Percentiles rank a stretch among this genome's conserved stretches.
Evolutionary conservation across 1,284 basidiomycete species (phyloP).

Genomic region (Cryptococcus sp.): DNA sequence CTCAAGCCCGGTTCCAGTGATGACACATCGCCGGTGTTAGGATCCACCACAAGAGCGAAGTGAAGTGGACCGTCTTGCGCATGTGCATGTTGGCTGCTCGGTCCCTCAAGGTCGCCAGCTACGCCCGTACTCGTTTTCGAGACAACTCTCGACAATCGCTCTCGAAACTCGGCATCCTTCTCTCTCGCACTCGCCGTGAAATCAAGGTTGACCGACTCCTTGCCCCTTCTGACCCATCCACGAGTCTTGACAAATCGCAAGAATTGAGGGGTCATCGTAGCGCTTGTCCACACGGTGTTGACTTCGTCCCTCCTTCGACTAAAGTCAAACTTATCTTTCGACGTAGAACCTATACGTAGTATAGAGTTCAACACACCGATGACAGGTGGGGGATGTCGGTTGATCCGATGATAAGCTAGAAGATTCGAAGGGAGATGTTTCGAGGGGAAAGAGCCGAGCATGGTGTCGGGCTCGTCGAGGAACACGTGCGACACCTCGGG

Average conservation of each 20-base stretch:
- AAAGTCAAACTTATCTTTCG: slow-evolving; percentile 19
- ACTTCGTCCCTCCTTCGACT: slow-evolving; percentile 13
- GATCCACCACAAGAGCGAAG: slow-evolving; percentile 26
- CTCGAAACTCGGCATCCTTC: slow-evolving; percentile 15
- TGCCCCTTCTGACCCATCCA: slow-evolving; percentile 31
- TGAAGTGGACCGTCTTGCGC: slow-evolving; percentile 17
- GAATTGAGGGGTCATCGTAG: slow-evolving; percentile 24
- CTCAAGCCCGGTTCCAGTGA: slow-evolving; percentile 1
- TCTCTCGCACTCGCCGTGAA: slow-evolving; percentile 21
- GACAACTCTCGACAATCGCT: slow-evolving; percentile 15
- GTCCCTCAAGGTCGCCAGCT: background rate
- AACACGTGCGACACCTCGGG: slow-evolving; percentile 24
- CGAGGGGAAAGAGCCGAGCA: slow-evolving; percentile 30
- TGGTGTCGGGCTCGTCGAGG: slow-evolving; percentile 40
- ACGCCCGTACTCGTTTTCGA: background rate
- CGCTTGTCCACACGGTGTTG: slow-evolving; percentile 35
- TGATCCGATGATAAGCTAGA: slow-evolving; percentile 22
- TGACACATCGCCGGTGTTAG: slow-evolving; percentile 15
- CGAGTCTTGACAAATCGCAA: slow-evolving; percentile 27
- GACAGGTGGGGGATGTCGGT: slow-evolving; percentile 31
- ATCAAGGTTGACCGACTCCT: slow-evolving; percentile 30
- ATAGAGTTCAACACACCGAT: slow-evolving; percentile 21
- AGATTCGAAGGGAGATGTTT: slow-evolving; percentile 6
- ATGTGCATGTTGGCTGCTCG: background rate
- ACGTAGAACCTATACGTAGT: slow-evolving; percentile 17